Conservation (phyloP, 306 rosid species). For the barrel medic (Medicago truncatula) region MtrunA17r5.0-ANR NC_053048.1:40806001-40806500, state of each 20-base stretch:
- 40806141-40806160: constrained; percentile 86
- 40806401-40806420: constrained; percentile 98
- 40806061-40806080: constrained; percentile 27
- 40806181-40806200: constrained; percentile 72
- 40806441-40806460: constrained; percentile 83
- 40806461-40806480: constrained; percentile 96
- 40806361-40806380: constrained; percentile 87
- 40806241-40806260: constrained; percentile 85
- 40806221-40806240: constrained; percentile 89
- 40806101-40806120: constrained; percentile 98
- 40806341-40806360: constrained; percentile 70
- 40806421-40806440: constrained; percentile 86
- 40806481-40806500: constrained; percentile 77
- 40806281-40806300: constrained; percentile 96
- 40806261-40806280: constrained; percentile 98
- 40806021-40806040: constrained; percentile 72
- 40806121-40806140: constrained; percentile 92
- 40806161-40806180: constrained; percentile 86
- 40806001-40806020: constrained; percentile 95
- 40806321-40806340: constrained; percentile 83
- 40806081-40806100: constrained; percentile 53
- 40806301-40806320: constrained; percentile 86
- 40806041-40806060: constrained; percentile 4
- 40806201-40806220: constrained; percentile 92
- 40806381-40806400: constrained; percentile 99